phyloP scores from a whole-genome alignment of 257 asterid genomes.

The Solanum sejunctum region DNA sequence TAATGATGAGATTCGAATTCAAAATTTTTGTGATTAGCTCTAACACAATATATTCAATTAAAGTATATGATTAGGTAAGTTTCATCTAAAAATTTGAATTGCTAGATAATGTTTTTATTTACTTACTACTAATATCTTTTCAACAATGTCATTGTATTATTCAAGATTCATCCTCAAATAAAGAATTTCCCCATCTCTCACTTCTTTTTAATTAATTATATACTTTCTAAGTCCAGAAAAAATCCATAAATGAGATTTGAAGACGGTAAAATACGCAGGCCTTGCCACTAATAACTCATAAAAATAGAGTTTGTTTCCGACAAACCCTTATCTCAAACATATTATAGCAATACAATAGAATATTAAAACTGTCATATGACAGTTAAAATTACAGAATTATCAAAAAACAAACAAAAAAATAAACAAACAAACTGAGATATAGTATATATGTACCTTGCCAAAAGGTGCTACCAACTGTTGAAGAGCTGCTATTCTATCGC shows the following conservation, averaged over 20 bases:
- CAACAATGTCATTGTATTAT: background rate
- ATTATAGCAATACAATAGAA: too few relatives aligned
- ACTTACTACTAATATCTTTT: background rate
- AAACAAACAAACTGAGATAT: background rate
- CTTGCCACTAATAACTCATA: too few relatives aligned
- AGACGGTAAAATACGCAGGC: too few relatives aligned
- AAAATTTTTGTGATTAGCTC: background rate
- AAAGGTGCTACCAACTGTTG: constrained; percentile 93
- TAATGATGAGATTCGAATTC: too few relatives aligned
- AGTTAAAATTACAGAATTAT: too few relatives aligned
- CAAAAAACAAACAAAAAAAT: background rate
- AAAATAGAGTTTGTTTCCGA: too few relatives aligned
- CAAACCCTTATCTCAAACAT: too few relatives aligned
- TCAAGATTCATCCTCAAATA: background rate
- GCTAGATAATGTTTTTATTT: background rate
- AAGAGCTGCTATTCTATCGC: constrained; percentile 88
- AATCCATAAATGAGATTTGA: too few relatives aligned
- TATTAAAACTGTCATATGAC: too few relatives aligned
- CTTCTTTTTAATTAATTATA: background rate
- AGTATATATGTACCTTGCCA: constrained; percentile 47
- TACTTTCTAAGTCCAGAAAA: background rate
- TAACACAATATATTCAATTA: too few relatives aligned
- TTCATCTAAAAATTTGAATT: background rate
- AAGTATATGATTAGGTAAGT: background rate
- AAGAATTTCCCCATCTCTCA: background rate